Evolutionary conservation across 2,329 filamentous ascomycete genomes (phyloP).

Genomic region (Talaromyces rugulosus): DNA sequence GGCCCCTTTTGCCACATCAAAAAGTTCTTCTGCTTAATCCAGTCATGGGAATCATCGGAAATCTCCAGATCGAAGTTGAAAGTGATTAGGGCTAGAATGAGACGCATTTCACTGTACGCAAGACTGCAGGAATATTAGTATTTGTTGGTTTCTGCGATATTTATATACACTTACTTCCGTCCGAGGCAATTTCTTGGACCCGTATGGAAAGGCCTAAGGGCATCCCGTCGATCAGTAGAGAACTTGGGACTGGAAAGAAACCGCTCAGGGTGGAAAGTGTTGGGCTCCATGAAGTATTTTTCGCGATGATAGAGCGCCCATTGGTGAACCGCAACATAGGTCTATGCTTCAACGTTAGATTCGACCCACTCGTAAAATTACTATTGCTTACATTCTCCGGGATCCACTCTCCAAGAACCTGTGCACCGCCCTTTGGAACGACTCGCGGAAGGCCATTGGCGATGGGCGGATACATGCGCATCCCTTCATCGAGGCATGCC

Average conservation of each 20-base stretch:
- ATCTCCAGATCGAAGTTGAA: constrained; percentile 49
- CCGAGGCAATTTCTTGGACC: background rate
- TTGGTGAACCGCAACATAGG: background rate
- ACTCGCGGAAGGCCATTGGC: constrained; percentile 20
- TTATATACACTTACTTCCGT: background rate
- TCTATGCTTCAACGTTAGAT: background rate
- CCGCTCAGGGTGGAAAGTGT: background rate
- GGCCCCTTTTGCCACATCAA: constrained; percentile 40
- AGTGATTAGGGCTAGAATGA: constrained; percentile 46
- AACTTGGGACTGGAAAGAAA: background rate
- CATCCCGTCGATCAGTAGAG: background rate
- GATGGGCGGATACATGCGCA: constrained; percentile 37
- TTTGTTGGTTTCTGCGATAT: background rate
- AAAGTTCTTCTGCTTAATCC: constrained; percentile 40
- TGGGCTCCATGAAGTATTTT: background rate
- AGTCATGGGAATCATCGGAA: constrained; percentile 32
- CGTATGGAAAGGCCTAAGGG: background rate
- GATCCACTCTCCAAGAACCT: background rate
- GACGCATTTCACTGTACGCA: constrained; percentile 49
- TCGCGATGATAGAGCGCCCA: background rate
- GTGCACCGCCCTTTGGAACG: background rate
- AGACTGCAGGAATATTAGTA: constrained; percentile 30
- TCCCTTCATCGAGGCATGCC: constrained; percentile 37
- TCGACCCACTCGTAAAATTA: no score
- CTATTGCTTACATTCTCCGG: background rate